A percentile compares a stretch with the other conserved stretches of the same genome.
Conservation (phyloP, 177 flowering plant species). For the Vitis hybrid region DNA sequence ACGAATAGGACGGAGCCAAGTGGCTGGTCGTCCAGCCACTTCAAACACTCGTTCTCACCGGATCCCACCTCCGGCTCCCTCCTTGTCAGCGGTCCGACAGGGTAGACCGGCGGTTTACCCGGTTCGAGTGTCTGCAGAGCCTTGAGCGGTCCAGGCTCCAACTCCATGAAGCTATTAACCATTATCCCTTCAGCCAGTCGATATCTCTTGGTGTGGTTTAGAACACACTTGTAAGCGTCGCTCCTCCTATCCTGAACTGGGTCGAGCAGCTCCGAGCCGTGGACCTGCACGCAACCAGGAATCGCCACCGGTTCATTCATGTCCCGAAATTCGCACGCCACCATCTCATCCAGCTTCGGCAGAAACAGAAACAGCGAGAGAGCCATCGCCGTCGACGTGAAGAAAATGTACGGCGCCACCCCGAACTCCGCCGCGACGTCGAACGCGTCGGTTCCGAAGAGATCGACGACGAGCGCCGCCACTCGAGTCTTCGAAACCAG, state of each 20-base stretch:
- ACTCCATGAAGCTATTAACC: constrained; percentile 47
- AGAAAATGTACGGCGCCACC: constrained; percentile 46
- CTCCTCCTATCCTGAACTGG: constrained; percentile 48
- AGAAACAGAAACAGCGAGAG: constrained; percentile 38
- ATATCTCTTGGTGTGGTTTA: constrained; percentile 37
- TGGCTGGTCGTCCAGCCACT: constrained; percentile 58
- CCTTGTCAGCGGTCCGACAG: constrained; percentile 57
- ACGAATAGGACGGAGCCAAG: constrained; percentile 43
- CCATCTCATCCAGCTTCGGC: constrained; percentile 39
- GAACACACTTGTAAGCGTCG: constrained; percentile 45
- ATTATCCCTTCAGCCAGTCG: constrained; percentile 48
- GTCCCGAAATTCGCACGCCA: constrained; percentile 46
- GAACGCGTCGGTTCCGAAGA: constrained; percentile 54
- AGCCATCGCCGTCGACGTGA: constrained; percentile 41
- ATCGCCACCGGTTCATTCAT: constrained; percentile 38
- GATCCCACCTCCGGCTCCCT: constrained; percentile 12
- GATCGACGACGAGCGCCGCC: constrained; percentile 47
- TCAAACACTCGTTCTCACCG: constrained; percentile 21
- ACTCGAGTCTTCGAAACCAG: constrained; percentile 3
- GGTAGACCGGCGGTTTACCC: constrained; percentile 45
- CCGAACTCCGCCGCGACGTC: constrained; percentile 44
- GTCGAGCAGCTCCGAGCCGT: constrained; percentile 46
- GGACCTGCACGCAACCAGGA: constrained; percentile 62
- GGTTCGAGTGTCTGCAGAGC: constrained; percentile 19
- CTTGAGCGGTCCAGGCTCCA: constrained; percentile 35